Base-by-base conservation (phyloP, 768 basidiomycete species). In the Lentinula aciculospora region DNA sequence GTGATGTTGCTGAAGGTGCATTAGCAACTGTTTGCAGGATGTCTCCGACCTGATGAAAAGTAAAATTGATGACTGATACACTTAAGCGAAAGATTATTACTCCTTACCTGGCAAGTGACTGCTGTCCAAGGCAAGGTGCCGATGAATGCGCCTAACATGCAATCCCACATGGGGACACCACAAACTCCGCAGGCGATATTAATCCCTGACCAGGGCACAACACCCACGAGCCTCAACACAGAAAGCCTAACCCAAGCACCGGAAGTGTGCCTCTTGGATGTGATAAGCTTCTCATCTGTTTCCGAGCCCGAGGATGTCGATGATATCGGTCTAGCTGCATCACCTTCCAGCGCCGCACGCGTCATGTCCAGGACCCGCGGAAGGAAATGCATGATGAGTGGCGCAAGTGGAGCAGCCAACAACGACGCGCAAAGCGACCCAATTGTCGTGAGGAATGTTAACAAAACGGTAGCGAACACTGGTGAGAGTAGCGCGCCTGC, bases 181-280 rank as follows among this genome's bases (percentile, higher is more conserved):
- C 89, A 91, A 27, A 96, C 92, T 53, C 94, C 94, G 71, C 89
- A 96, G 45, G 94, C 94, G 58, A 98, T 89, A 70, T 98, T 98
- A 77, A 98, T 93, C 59, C 92, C 94, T 58, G 91, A 92, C 95
- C 95, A 98, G 4, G 95, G 95, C 3, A 97, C 92, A 56, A 98
- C 84, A 19, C 95, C 95, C 65, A 96, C 83, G 58, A 96, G 84
- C 49, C 95, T 84, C 61, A 98, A 81, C 58, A 96, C 82, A 3
- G 93, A 87, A 44, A 97, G 75, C 39, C 94, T 84, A 44, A 94
- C 86, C 94, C 95, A 97, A 2, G 85, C 71, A 9, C 79, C 71
- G 5, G 80, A 76, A 7, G 60, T 57, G 68, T 72, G 54, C 67
- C 66, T 37, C n/a, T 59, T 70, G 68, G 29, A 59, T 60, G 53